Conservation (phyloP, 768 basidiomycete genomes). For the Botryobasidium botryosum region DNA sequence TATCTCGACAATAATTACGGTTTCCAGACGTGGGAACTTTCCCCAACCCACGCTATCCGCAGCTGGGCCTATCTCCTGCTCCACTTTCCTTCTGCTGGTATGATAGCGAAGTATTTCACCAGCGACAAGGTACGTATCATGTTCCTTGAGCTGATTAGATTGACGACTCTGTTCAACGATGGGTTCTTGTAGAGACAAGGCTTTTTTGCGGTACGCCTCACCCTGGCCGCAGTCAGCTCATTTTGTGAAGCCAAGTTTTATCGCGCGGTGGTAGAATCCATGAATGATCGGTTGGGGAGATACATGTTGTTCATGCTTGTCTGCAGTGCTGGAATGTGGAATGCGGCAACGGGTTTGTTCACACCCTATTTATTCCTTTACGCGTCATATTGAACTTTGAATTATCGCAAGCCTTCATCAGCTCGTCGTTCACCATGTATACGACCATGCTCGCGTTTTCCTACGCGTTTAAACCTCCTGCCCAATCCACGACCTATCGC, state of each 20-base stretch:
- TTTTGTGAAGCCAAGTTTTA: constrained; percentile 72
- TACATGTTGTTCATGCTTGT: constrained; percentile 80
- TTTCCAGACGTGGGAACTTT: constrained; percentile 97
- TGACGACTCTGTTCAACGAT: neutral
- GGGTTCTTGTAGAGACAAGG: constrained; percentile 42
- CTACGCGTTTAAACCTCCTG: constrained; percentile 43
- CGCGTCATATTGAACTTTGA: too few species aligned
- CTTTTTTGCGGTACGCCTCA: constrained; percentile 80
- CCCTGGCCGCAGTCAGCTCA: constrained; percentile 53
- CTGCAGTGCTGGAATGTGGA: constrained; percentile 91
- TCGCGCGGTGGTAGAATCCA: constrained; percentile 55
- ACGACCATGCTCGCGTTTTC: constrained; percentile 64
- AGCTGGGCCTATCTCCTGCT: constrained; percentile 88
- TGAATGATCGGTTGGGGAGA: constrained; percentile 84
- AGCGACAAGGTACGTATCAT: too few species aligned
- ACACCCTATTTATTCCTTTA: neutral
- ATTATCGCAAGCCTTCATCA: constrained; percentile 69
- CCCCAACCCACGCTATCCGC: constrained; percentile 77
- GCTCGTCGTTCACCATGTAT: constrained; percentile 93
- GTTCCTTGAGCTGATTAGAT: too few species aligned
- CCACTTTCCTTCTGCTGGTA: constrained; percentile 49
- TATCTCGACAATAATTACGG: constrained; percentile 72
- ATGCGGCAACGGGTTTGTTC: constrained; percentile 56
- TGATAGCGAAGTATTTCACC: too few species aligned
- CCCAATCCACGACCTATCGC: constrained; percentile 32